Base-by-base conservation (phyloP, 2,329 filamentous ascomycete genomes). In the Epicoccum nigrum region DNA sequence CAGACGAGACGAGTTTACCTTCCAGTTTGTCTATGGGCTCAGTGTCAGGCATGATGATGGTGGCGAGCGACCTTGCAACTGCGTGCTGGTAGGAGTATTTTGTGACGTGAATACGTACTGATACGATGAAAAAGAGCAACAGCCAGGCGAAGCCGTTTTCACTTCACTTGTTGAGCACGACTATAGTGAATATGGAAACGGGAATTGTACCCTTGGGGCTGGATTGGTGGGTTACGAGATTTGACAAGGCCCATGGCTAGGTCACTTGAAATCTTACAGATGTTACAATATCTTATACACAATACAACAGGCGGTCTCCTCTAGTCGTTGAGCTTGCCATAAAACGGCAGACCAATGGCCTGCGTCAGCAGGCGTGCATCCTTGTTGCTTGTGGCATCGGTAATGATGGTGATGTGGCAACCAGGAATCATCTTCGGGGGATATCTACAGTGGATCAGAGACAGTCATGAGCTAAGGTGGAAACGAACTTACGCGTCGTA, bases 351-450 rank as follows among this genome's bases (percentile, higher is more conserved):
- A 25, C 90, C 90, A 54, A 92, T 76, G 11, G 87, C 79, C 64
- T 83, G 82, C 49, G 92, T 78, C 45, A 97, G 80, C 53, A 96
- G 76, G 62, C 90, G 84, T 7, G 89, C 92, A 65, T 97, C 92
- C 64, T 87, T 86, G 73, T 97, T 91, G 21, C 88, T 93, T 20
- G 82, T 91, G 33, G 90, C 92, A 21, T 88, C 88, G 1, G 92
- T 97, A 74, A 94, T 87, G 47, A 96, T 81, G 51, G 87, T 88
- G 63, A 97, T 84, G 65, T 94, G 85, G 71, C 87, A 89, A 70
- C 92, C 92, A 13, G 92, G 90, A 62, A 96, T 88, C 87, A 94
- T 87, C 76, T 83, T 84, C 4, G 83, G 79, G 4, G 83, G 83
- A 62, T 86, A 86, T 72, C 83, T 86, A 45, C 16, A 16, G 16